These are phyloP conservation scores for Neofusicoccum parvum DNA, from an alignment of 2,329 filamentous ascomycete genomes.

Conservation along the genomic window DNA sequence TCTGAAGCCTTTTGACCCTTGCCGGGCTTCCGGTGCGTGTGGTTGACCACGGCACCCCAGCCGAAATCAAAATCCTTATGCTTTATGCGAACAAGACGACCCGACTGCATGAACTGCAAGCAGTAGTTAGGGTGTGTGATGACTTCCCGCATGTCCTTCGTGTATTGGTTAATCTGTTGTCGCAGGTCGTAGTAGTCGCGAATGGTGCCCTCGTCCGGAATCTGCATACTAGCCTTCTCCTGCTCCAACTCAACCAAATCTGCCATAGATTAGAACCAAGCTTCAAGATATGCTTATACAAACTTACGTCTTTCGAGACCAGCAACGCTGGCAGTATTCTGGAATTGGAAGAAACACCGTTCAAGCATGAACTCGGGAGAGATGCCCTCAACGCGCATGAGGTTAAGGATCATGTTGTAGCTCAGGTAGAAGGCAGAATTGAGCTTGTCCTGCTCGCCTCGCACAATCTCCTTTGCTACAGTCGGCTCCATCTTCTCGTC, in stretches of 20 bases:
- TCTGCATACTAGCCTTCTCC: slow-evolving; percentile 71
- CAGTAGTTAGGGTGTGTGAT: slow-evolving; percentile 91
- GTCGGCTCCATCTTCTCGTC: slow-evolving; percentile 94
- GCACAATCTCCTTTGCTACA: slow-evolving; percentile 91
- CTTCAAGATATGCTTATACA: not conserved
- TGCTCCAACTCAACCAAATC: slow-evolving; percentile 78
- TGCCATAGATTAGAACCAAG: slow-evolving; percentile 27
- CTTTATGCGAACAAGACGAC: slow-evolving; percentile 86
- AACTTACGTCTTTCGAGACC: slow-evolving; percentile 69
- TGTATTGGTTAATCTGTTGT: slow-evolving; percentile 79
- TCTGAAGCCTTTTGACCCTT: slow-evolving; percentile 70
- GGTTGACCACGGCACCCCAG: slow-evolving; percentile 88
- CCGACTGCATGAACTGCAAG: slow-evolving; percentile 79
- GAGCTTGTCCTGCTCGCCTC: slow-evolving; percentile 93
- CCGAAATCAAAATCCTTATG: slow-evolving; percentile 81
- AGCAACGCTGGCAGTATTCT: slow-evolving; percentile 87
- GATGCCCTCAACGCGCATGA: slow-evolving; percentile 97
- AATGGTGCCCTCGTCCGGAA: slow-evolving; percentile 83
- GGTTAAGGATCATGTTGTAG: slow-evolving; percentile 98
- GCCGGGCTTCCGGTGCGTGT: slow-evolving; percentile 63
- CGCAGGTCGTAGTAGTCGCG: slow-evolving; percentile 93
- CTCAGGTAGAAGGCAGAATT: slow-evolving; percentile 97
- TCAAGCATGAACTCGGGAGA: slow-evolving; percentile 99
- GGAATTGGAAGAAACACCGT: slow-evolving; percentile 96
- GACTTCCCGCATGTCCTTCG: slow-evolving; percentile 85